Conservation (phyloP, 768 basidiomycete genomes). For the Collybia sp. region DNA sequence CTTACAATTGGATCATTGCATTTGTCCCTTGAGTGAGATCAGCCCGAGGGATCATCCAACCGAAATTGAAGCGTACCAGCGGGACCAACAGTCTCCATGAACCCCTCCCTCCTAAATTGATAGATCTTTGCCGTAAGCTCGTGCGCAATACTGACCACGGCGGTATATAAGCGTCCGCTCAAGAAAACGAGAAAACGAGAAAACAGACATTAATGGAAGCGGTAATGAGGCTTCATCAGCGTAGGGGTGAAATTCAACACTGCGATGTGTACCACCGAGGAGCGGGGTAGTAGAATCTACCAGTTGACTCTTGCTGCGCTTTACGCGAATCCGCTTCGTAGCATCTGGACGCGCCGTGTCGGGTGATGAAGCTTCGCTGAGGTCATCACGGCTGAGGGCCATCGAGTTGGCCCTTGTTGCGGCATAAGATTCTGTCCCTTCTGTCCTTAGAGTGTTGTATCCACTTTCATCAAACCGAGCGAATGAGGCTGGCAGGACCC, state of each 20-base stretch:
- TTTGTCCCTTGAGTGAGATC: constrained; percentile 54
- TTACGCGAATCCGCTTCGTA: constrained; percentile 65
- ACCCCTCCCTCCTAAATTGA: constrained; percentile 72
- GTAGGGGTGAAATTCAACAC: constrained; percentile 56
- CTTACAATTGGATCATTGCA: constrained; percentile 66
- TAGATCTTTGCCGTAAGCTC: constrained; percentile 71
- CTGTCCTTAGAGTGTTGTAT: constrained; percentile 27
- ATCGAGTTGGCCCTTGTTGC: constrained; percentile 28
- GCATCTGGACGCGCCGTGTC: constrained; percentile 36
- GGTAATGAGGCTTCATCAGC: constrained; percentile 64
- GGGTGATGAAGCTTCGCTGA: constrained; percentile 31
- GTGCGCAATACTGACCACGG: constrained; percentile 69
- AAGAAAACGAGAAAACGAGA: background rate
- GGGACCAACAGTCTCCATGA: constrained; percentile 85
- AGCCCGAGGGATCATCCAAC: background rate
- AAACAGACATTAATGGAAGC: constrained; percentile 69
- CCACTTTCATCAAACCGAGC: constrained; percentile 39
- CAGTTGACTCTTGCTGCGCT: constrained; percentile 62
- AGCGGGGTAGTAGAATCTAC: constrained; percentile 55
- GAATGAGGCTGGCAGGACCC: constrained; percentile 62
- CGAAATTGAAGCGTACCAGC: constrained; percentile 47
- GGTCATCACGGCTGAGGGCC: constrained; percentile 20
- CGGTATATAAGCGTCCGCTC: background rate
- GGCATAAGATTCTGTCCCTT: constrained; percentile 34
- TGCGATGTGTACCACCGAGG: constrained; percentile 47